Evolutionary conservation across 257 asterid species (phyloP).

Genomic region (Lithospermum erythrorhizon): DNA sequence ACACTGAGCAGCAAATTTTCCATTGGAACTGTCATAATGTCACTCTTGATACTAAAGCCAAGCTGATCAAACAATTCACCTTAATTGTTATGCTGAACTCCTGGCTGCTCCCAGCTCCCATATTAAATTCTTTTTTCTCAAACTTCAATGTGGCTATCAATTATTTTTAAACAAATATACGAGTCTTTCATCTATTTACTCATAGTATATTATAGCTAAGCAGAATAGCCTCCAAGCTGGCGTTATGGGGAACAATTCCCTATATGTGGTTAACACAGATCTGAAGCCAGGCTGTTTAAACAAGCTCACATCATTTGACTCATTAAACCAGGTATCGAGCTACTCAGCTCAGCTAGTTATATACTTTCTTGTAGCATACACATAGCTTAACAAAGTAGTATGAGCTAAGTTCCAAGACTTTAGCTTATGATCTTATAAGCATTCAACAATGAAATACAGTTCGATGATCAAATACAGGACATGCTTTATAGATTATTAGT

Average conservation of each 20-base stretch:
- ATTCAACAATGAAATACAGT: too few relatives aligned
- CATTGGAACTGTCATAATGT: background rate
- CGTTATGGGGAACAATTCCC: too few relatives aligned
- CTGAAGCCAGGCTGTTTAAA: slow-evolving; percentile 19
- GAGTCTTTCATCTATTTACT: background rate
- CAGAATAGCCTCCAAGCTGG: slow-evolving; percentile 13
- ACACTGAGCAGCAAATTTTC: background rate
- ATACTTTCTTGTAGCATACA: slow-evolving; percentile 9
- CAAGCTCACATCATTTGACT: slow-evolving; percentile 28
- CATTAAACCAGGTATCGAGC: slow-evolving; percentile 19
- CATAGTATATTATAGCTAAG: background rate
- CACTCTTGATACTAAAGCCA: background rate
- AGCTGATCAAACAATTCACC: slow-evolving; percentile 8
- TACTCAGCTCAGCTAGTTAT: slow-evolving; percentile 47
- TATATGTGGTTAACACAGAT: too few relatives aligned
- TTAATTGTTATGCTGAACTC: background rate
- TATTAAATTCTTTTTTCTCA: slow-evolving; percentile 17
- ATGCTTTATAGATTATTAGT: too few relatives aligned
- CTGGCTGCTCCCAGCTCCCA: slow-evolving; percentile 5
- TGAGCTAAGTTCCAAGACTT: too few relatives aligned
- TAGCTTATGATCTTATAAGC: too few relatives aligned
- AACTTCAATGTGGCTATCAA: slow-evolving; percentile 26
- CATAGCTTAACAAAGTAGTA: slow-evolving; percentile 10
- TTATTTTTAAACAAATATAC: slow-evolving; percentile 5
- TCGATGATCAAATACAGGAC: too few relatives aligned